phyloP scores from a whole-genome alignment of 2,329 filamentous ascomycete species.

The Cladosporium sp. region DNA sequence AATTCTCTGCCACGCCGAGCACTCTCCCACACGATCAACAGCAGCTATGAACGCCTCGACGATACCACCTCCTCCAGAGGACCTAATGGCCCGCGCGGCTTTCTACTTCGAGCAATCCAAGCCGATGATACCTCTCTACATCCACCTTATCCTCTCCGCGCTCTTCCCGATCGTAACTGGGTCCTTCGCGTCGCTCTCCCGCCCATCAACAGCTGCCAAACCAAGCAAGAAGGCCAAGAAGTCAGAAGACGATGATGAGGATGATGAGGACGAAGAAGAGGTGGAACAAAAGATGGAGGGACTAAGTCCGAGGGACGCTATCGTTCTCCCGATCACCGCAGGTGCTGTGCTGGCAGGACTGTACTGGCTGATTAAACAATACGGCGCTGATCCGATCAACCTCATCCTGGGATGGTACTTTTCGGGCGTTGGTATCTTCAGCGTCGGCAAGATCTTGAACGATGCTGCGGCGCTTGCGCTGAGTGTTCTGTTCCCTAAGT shows the following conservation, averaged over 20 bases:
- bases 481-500: constrained; percentile 71
- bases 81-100: constrained; percentile 3
- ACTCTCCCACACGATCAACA: background rate
- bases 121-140: constrained; percentile 45
- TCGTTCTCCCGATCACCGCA: constrained; percentile 80
- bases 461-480: constrained; percentile 66
- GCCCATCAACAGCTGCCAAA: constrained; percentile 75
- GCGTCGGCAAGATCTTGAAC: constrained; percentile 70
- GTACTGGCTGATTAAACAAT: constrained; percentile 87
- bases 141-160: constrained; percentile 67
- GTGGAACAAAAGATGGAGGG: constrained; percentile 64
- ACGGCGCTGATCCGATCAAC: constrained; percentile 80
- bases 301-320: constrained; percentile 73
- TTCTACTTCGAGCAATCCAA: constrained; percentile 11
- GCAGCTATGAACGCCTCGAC: constrained; percentile 11
- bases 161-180: constrained; percentile 82
- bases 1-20: background rate
- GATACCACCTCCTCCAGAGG: background rate
- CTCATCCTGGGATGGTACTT: constrained; percentile 83
- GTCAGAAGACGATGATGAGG: constrained; percentile 46
- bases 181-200: constrained; percentile 79
- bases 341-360: constrained; percentile 70
- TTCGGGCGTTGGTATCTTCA: constrained; percentile 74
- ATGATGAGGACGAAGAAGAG: constrained; percentile 56
- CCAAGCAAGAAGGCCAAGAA: constrained; percentile 47